These are phyloP conservation scores for Pugionium cornutum DNA, from an alignment of 345 rosid species.

Conservation along the genomic window DNA sequence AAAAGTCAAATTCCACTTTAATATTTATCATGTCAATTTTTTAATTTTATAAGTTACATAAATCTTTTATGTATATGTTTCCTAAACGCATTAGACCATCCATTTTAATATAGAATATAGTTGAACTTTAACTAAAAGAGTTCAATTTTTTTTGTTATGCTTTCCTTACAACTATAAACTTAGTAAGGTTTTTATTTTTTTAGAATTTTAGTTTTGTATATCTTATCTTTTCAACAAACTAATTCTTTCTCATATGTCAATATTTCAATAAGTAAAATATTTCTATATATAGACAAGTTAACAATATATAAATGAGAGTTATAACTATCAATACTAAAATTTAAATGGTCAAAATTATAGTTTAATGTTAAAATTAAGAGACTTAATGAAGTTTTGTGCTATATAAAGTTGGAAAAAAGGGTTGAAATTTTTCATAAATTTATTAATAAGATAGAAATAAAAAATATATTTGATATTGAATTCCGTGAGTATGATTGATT, in stretches of 20 bases:
- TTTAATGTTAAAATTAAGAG: background rate
- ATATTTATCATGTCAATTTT: conserved; percentile 20
- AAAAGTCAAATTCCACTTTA: conserved; percentile 36
- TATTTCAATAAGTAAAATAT: too few relatives aligned
- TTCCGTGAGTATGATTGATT: conserved; percentile 12
- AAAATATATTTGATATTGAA: background rate
- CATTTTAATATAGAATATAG: conserved; percentile 14
- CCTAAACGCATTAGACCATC: background rate
- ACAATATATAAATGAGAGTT: background rate
- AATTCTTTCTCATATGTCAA: too few relatives aligned
- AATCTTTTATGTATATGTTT: too few relatives aligned
- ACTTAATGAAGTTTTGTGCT: too few relatives aligned
- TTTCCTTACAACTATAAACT: too few relatives aligned
- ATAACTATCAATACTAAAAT: background rate
- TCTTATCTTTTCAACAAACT: too few relatives aligned
- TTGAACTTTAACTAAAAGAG: too few relatives aligned
- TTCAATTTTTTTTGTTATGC: too few relatives aligned
- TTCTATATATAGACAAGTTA: too few relatives aligned
- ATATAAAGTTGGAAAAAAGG: background rate
- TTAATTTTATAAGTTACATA: conserved; percentile 14
- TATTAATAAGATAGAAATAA: background rate
- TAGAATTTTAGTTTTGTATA: too few relatives aligned
- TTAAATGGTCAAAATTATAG: background rate
- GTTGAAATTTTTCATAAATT: background rate
- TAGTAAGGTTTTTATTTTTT: too few relatives aligned